Base-by-base conservation (phyloP, 768 basidiomycete genomes). In the Steccherinum ochraceum region DNA sequence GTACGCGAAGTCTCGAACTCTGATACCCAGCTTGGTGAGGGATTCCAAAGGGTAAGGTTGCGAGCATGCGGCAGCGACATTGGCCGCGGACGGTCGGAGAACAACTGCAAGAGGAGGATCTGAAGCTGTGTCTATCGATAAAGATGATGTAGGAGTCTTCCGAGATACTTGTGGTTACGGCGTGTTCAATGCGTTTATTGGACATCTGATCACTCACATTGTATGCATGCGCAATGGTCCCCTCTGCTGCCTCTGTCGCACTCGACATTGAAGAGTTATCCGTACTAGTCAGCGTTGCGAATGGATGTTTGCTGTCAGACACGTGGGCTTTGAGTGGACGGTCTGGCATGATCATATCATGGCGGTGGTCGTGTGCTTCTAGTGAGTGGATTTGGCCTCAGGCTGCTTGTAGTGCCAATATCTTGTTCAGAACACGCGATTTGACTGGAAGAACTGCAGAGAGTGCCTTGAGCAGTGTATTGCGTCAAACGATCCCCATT, bases 1-100 rank as follows among this genome's bases (percentile, higher is more conserved):
- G 67, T 81, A 84, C 13, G 79, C 83, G 72, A 83, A 87, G 67
- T 88, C 76, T 60, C 74, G 69, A 47, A 77, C 71, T 66, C 65
- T 69, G 65, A 77, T 65, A 40, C 71, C 72, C 21, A 67, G 51
- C 46, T 61, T 56, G 23, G 58, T 52, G 45, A 73, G 55, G n/a
- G n/a, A n/a, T n/a, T n/a, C n/a, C n/a, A n/a, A 19, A 51, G 25
- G 39, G 61, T 64, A 19, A 59, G 54, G 4, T 67, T 51, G 24
- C n/a, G 26, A 3, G 48, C 41, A 40, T 4, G 26, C 24, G 52
- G 50, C 19, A 45, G 30, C 30, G 16, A 35, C 7, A 35, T 7
- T 35, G 7, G 30, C 30, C 30, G 7, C 30, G 16, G 7, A 7
- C 7, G 16, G 30, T 35, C 30, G 7, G 7, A 16, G 7, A 16